Conservation (phyloP, 2,329 filamentous ascomycete species). For the Rhynchosporium agropyri region DNA sequence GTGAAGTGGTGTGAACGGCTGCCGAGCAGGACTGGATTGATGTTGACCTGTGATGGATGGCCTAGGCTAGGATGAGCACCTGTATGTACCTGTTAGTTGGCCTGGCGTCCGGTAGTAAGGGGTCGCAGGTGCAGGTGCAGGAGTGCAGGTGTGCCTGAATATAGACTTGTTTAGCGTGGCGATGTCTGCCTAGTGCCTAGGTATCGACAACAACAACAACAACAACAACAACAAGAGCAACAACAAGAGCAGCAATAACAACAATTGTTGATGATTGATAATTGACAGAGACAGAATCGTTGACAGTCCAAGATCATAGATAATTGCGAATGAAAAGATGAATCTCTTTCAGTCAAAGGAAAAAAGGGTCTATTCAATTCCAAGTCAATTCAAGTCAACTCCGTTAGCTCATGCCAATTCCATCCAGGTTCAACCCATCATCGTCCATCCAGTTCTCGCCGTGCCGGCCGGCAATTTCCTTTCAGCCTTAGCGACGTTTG, state of each 20-base stretch:
- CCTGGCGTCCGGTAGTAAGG: background rate
- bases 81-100: conserved; percentile 6
- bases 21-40: background rate
- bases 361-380: too few species aligned
- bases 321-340: too few species aligned
- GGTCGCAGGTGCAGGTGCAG: background rate
- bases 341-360: too few species aligned
- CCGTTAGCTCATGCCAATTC: background rate
- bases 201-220: background rate
- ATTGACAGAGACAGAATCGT: too few species aligned
- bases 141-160: background rate
- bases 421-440: conserved; percentile 1
- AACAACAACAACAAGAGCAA: too few species aligned
- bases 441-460: background rate
- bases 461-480: conserved; percentile 36
- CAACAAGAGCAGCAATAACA: background rate
- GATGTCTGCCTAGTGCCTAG: background rate
- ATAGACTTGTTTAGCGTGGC: background rate
- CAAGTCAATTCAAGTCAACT: background rate
- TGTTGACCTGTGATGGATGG: background rate
- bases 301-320: too few species aligned
- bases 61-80: background rate
- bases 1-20: too few species aligned
- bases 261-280: background rate
- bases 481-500: conserved; percentile 40